Base-by-base conservation (phyloP, 2,329 filamentous ascomycete species). In the Fusarium tjaetaba region DNA sequence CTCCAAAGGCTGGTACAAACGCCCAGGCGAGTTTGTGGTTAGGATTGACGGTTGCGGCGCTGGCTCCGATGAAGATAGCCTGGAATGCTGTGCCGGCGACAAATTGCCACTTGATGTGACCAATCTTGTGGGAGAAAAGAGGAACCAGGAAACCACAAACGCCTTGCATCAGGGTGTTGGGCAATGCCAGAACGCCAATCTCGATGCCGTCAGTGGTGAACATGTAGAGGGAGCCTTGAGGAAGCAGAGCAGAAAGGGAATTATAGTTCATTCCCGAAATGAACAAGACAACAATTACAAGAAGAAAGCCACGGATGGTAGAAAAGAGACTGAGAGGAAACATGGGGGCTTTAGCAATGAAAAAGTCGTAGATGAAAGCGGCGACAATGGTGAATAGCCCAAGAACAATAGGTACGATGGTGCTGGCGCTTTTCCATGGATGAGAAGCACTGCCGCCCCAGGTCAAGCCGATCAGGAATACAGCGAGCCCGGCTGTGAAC, bases 251-350 rank as follows among this genome's bases (percentile, higher is more conserved):
- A 15, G 68, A 49, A 32, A 72, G 39, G 9, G 70, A 69, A 30
- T 72, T 55, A 1, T 64, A 72, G 36, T 71, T 68, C 70, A 72
- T 72, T 16, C 70, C 70, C 0, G 70, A 62, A 5, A 72, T 57
- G 14, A 72, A 72, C n/a, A 72, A 34, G 2, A 67, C 59, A 5
- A 72, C 28, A 2, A 68, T 20, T 0, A 70, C 11, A 5, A 70
- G 38, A 8, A 70, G 57, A 20, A 42, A 70, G 7, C 64, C 67
- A 2, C 67, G 45, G 3, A 68, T 42, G 0, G 62, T 68, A 1
- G 52, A 34, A 6, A 70, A 68, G 2, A 70, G 41, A 11, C 30
- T 38, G 13, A 39, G 30, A 2, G 58, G 67, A 4, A 70, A 70
- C 41, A 68, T 52, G 7, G 67, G 67, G 0, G 64, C 64, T 36